A percentile compares a stretch with the other conserved stretches of the same genome.
Conservation (phyloP, 768 basidiomycete genomes). For the Phaeotremella skinneri region DNA sequence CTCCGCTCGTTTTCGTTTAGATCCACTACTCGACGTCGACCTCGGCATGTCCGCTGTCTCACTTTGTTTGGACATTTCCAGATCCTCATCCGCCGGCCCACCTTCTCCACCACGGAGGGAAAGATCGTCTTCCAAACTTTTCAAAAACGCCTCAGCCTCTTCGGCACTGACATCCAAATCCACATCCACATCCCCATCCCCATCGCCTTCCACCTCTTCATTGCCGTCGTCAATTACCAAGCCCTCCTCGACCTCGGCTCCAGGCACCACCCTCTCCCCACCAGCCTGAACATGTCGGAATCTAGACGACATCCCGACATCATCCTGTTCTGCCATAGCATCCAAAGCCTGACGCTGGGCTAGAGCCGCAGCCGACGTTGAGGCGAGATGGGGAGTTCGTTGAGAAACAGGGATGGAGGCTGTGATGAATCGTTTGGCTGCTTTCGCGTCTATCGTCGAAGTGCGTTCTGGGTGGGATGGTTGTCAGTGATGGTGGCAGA, state of each 20-base stretch:
- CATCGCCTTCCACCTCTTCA: slow-evolving; percentile 18
- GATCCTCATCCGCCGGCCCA: slow-evolving; percentile 14
- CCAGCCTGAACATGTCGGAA: slow-evolving; percentile 29
- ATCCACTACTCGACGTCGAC: neutral
- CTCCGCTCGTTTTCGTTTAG: slow-evolving; percentile 16
- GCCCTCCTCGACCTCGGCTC: neutral
- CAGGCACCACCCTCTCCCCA: slow-evolving; percentile 16
- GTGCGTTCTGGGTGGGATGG: slow-evolving; percentile 14
- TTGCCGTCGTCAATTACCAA: no score
- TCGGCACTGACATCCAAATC: neutral
- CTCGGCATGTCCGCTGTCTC: slow-evolving; percentile 6
- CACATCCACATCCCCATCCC: slow-evolving; percentile 6
- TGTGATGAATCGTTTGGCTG: slow-evolving; percentile 44
- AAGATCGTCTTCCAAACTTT: slow-evolving; percentile 3
- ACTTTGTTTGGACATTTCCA: neutral
- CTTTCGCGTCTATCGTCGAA: slow-evolving; percentile 30
- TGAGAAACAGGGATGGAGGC: slow-evolving; percentile 37
- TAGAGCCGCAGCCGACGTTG: slow-evolving; percentile 19
- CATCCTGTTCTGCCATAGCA: slow-evolving; percentile 18
- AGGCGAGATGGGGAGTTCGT: slow-evolving; percentile 15
- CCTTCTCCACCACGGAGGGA: neutral
- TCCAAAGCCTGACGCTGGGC: slow-evolving; percentile 11
- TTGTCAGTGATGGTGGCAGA: neutral
- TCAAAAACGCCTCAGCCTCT: slow-evolving; percentile 2
- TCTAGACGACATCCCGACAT: slow-evolving; percentile 16